Evolutionary conservation across 192 early-diverging fungal species (phyloP).

Genomic region (Coemansia sp.): DNA sequence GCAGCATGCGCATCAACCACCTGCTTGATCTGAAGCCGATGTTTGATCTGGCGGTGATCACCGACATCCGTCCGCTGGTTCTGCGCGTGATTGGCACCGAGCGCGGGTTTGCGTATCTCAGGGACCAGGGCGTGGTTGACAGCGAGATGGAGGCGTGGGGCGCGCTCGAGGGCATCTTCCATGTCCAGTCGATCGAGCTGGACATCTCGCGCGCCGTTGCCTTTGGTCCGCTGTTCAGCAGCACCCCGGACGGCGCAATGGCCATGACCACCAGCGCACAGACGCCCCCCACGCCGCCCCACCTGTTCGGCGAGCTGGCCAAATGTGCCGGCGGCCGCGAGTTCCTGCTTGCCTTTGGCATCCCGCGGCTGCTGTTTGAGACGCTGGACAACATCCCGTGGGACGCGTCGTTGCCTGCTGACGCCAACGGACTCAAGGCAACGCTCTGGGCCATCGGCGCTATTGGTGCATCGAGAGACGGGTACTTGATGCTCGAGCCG

Average conservation of each 20-base stretch:
- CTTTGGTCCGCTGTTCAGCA: conserved; percentile 52
- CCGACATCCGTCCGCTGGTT: conserved; percentile 47
- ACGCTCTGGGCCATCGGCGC: conserved; percentile 56
- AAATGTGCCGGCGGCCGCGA: conserved; percentile 29
- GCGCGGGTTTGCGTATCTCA: conserved; percentile 37
- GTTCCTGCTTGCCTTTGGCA: conserved; percentile 21
- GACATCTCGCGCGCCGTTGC: conserved; percentile 48
- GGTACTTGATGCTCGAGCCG: conserved; percentile 43
- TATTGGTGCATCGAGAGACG: conserved; percentile 45
- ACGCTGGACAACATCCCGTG: conserved; percentile 51
- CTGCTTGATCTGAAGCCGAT: conserved; percentile 40
- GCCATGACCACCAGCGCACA: conserved; percentile 46
- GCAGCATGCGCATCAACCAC: conserved; percentile 23
- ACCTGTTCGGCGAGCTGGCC: conserved; percentile 52
- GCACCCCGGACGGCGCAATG: conserved; percentile 46
- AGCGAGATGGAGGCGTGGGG: conserved; percentile 56
- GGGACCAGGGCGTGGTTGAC: conserved; percentile 39
- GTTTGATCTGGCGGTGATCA: conserved; percentile 49
- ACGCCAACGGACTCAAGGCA: conserved; percentile 47
- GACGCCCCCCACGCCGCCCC: conserved; percentile 50
- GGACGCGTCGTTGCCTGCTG: conserved; percentile 34
- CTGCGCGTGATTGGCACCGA: conserved; percentile 38
- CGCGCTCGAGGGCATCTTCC: conserved; percentile 46
- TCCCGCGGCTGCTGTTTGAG: conserved; percentile 51
- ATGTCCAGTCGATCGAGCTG: conserved; percentile 50